Base-by-base conservation (phyloP, 805 yeast genomes). In the Candida insectorum region DNA sequence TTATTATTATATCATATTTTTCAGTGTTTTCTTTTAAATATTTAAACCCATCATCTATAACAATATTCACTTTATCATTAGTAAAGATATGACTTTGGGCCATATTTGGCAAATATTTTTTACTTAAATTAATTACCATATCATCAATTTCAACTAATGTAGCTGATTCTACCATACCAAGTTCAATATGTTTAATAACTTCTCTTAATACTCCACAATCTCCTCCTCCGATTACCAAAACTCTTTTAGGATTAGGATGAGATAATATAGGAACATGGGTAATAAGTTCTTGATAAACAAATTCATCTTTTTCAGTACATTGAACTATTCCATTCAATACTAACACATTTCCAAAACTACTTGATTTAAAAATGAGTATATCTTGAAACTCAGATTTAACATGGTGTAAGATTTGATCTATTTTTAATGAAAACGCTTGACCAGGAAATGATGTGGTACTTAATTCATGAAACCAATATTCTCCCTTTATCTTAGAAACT, bases 181-280 rank as follows among this genome's bases (percentile, higher is more conserved):
- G 65, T 10, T 56, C 57, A 19, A 62, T 47, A 51, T 84, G 91
- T 60, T 88, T 89, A 28, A 86, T 77, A 12, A 85, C 80, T 57
- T 88, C 97, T 49, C 97, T 73, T 23, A 89, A 63, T 14, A 88
- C 96, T 41, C 97, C 97, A 44, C 97, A 95, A 57, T 88, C 97
- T 26, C 97, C 97, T 16, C 97, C 97, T 17, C 97, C 97, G 48
- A 88, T 85, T 19, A 88, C 93, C 32, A 88, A 71, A 7, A 87
- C 94, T 34, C 71, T 73, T 47, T 74, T 75, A 2, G 97, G 96
- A 26, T 68, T 51, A 3, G 77, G 75, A 60, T 88, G 97, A 8
- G 85, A 63, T 74, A 80, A 78, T 37, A 89, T 51, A 4, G 96
- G 89, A 18, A 86, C 60, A 57, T 89, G 95, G 2, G 94, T 65